phyloP scores from a whole-genome alignment of 352 stramenopile genomes.

The Pythium dissimile region DNA sequence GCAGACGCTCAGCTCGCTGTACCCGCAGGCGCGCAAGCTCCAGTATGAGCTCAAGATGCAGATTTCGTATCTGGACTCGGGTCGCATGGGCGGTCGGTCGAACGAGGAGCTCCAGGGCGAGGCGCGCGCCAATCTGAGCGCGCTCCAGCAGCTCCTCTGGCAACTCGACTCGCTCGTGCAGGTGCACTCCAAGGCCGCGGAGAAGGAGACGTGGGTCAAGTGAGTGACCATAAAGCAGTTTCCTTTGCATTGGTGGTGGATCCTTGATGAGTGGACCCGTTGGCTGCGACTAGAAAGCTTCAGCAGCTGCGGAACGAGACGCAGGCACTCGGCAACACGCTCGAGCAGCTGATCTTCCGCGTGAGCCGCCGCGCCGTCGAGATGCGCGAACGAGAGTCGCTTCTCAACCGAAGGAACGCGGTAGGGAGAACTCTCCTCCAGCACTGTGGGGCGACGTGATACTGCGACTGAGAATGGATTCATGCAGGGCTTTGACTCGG shows the following conservation, averaged over 20 bases:
- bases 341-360: conserved; percentile 79
- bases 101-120: conserved; percentile 62
- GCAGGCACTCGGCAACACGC: conserved; percentile 49
- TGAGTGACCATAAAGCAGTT: conserved; percentile 48
- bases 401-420: conserved; percentile 58
- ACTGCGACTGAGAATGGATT: not conserved
- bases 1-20: conserved; percentile 67
- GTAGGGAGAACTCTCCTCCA: conserved; percentile 14
- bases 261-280: not conserved
- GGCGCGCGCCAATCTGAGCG: conserved; percentile 63
- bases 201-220: conserved; percentile 79
- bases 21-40: conserved; percentile 77
- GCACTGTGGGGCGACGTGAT: not conserved
- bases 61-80: conserved; percentile 80
- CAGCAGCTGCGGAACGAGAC: conserved; percentile 76
- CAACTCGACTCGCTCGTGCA: conserved; percentile 81
- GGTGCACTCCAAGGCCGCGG: conserved; percentile 36
- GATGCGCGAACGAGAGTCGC: conserved; percentile 66
- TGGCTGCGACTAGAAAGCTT: conserved; percentile 38
- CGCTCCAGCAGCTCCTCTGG: conserved; percentile 73
- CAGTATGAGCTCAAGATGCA: conserved; percentile 90
- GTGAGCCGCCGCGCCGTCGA: conserved; percentile 64
- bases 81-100: conserved; percentile 42
- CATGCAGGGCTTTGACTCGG: conserved; percentile 52
- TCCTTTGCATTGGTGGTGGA: not conserved